Evolutionary conservation across 2,329 filamentous ascomycete genomes (phyloP), one percentile per base, ranked within the genome.

Genomic region (Biscogniauxia marginata): DNA sequence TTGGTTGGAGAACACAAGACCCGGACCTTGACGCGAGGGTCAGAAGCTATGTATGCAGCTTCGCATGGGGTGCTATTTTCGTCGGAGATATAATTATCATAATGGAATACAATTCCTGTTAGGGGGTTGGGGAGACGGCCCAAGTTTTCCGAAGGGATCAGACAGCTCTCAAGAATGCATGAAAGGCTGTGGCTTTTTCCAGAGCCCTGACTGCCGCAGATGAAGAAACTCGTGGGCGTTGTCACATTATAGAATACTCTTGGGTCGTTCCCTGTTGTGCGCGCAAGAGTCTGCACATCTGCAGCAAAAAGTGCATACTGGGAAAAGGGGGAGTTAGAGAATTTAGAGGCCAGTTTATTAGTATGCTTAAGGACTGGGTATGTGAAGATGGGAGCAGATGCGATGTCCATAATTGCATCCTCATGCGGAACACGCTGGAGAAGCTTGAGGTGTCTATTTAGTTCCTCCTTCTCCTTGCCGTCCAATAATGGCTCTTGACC

Each of bases 21-120:
- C 2, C 78, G 72, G 1, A 85, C 82, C 0, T 73, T 69, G 19
- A 84, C 71, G 0, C 71, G 67, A 0, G 61, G 54, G 21, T 75
- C 63, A 0, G 77, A 78, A 0, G 79, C 74, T 3, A 89, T 69
- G 59, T 78, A 84, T 0, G 84, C 83, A 0, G 81, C 84, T 65
- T 89, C 86, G 54, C 84, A 86, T 0, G 84, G 78, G 0, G 73
- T 74, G 11, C 79, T 79, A 1, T 75, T 71, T 0, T 67, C 63
- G 46, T 81, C 77, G 0, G 77, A 81, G 9, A 77, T 75, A 58
- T 82, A 84, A 0, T 77, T 78, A 60, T 87, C 84, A 56, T 86
- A 89, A 59, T 89, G 85, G 49, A 89, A 88, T 0, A 89, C 80
- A 0, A 89, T 70, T 0, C 82, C 85, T 0, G 84, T 82, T 0